Percentiles rank a stretch among this genome's conserved stretches.
Evolutionary conservation across 495 filamentous ascomycete genomes (phyloP).

Genomic region (Staphylotrichum tortipilum): DNA sequence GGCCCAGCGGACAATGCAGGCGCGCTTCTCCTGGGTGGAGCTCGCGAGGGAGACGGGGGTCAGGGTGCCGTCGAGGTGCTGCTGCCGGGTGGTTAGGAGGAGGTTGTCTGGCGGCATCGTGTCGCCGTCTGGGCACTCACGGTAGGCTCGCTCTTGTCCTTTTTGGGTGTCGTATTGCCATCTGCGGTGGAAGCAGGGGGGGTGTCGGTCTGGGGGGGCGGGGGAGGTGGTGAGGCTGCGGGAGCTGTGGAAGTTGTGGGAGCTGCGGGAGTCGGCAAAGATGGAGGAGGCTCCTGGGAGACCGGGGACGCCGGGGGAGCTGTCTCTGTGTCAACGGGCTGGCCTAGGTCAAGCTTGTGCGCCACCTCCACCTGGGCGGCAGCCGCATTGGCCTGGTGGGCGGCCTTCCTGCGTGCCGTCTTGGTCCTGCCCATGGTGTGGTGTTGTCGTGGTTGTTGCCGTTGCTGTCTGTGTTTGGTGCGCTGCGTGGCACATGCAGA

Average conservation of each 20-base stretch:
- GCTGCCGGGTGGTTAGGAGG: background rate
- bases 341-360: background rate
- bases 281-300: too few species aligned
- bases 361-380: background rate
- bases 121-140: background rate
- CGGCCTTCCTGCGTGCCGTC: conserved; percentile 1
- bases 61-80: background rate
- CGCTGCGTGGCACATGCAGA: too few species aligned
- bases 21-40: background rate
- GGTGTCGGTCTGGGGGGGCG: too few species aligned
- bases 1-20: background rate
- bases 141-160: background rate
- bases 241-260: too few species aligned
- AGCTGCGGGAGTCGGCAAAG: too few species aligned
- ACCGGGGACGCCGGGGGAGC: background rate
- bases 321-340: conserved; percentile 1
- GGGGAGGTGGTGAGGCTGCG: too few species aligned
- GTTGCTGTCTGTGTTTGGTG: too few species aligned
- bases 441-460: too few species aligned
- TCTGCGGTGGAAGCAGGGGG: background rate
- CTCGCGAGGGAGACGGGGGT: background rate
- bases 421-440: conserved; percentile 6
- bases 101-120: too few species aligned
- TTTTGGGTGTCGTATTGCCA: background rate
- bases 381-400: too few species aligned